Base-by-base conservation (phyloP, 2,329 filamentous ascomycete species). In the Arthrobotrys sphaeroides region DNA sequence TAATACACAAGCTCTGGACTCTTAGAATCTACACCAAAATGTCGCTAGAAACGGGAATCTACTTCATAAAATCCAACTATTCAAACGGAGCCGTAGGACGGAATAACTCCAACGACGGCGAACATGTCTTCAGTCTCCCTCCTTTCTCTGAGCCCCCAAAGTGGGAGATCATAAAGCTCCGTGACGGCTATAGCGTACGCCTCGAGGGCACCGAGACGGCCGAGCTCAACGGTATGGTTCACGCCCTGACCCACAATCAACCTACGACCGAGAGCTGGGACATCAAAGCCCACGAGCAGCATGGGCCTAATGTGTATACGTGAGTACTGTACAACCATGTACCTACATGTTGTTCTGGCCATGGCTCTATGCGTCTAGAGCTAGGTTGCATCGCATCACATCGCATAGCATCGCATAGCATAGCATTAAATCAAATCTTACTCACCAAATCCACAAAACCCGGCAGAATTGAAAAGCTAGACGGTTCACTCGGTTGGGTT, bases 281-380 rank as follows among this genome's bases (percentile, higher is more conserved):
- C 40, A 72, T 72, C 5, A 62, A 36, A 22, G 26, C 67, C 18
- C 59, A 72, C 18, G 40, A 57, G 42, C 33, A 49, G 18, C 49
- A 65, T 38, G 67, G 67, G 5, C 59, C 57, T 2, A 59, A 65
- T 26, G 16, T 65, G n/a, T 72, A 65, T 42, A 72, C 67, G 59
- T 72, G 26, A 65, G 67, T 47, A 53, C 24, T 6, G 10, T 40
- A 31, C 5, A 1, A 36, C 6, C 3, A 6, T 13, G n/a, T n/a
- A 12, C 12, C 20, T n/a, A 3, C 33, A 16, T 9, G 20, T 12
- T 20, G 36, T n/a, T 22, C 6, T 31, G 9, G 20, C 31, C 13
- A 22, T n/a, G n/a, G n/a, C n/a, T n/a, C n/a, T n/a, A n/a, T n/a
- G n/a, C n/a, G n/a, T n/a, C n/a, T 31, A 12, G 18, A 38, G 43